These are phyloP conservation scores for Rutidosis leptorrhynchoides DNA, from an alignment of 129 eudicot species.

Conservation along the genomic window DNA sequence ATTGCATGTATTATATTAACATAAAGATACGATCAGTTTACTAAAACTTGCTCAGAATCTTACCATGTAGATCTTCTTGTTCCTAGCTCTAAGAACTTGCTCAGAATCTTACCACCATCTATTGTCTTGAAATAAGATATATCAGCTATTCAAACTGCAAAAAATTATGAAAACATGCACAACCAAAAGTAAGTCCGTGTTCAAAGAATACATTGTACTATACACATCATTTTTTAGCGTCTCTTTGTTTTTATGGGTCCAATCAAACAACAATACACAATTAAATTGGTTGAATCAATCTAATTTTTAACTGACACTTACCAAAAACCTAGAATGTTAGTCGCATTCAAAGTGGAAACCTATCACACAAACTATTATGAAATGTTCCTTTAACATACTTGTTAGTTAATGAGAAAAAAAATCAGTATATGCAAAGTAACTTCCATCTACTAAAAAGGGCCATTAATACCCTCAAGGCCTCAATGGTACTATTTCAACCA, in stretches of 20 bases:
- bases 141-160: conserved; percentile 30
- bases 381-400: neutral
- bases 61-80: conserved; percentile 49
- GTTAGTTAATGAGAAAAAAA: neutral
- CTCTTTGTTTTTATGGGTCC: neutral
- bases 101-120: conserved; percentile 36
- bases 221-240: too few species aligned
- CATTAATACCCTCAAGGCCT: neutral
- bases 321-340: too few species aligned
- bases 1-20: too few species aligned
- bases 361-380: conserved; percentile 11
- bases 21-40: too few species aligned
- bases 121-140: conserved; percentile 28
- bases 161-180: neutral
- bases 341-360: neutral
- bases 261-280: too few species aligned
- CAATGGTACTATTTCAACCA: too few species aligned
- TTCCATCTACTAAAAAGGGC: too few species aligned
- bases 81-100: conserved; percentile 23
- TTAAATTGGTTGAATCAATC: neutral
- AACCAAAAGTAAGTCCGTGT: too few species aligned
- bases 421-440: neutral
- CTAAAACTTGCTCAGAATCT: too few species aligned
- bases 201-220: too few species aligned
- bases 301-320: too few species aligned